These are phyloP conservation scores for Blepharisma japonicum DNA, from an alignment of 73 alveolate species.

Conservation along the genomic window DNA sequence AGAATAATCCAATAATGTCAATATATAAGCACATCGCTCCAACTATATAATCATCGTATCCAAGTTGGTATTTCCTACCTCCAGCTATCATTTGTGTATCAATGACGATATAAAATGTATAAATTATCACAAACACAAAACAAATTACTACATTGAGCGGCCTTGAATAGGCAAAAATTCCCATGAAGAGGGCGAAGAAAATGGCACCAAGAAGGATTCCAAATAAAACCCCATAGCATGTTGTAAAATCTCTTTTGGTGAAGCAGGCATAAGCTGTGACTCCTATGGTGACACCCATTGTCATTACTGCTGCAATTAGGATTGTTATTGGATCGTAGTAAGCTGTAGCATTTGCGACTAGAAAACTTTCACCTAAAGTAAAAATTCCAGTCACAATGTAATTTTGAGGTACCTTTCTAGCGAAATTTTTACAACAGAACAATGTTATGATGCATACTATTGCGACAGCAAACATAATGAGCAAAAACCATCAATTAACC, in stretches of 20 bases:
- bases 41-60: slow-evolving; percentile 49
- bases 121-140: slow-evolving; percentile 44
- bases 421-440: slow-evolving; percentile 40
- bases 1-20: slow-evolving; percentile 43
- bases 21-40: slow-evolving; percentile 46
- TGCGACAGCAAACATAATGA: not conserved
- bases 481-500: not conserved
- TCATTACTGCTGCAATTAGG: slow-evolving; percentile 42
- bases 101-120: slow-evolving; percentile 46
- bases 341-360: slow-evolving; percentile 48
- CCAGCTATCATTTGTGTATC: slow-evolving; percentile 58
- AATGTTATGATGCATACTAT: slow-evolving; percentile 33
- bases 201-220: slow-evolving; percentile 44
- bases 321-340: slow-evolving; percentile 32
- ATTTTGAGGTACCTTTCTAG: slow-evolving; percentile 56
- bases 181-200: slow-evolving; percentile 6
- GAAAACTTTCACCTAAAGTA: slow-evolving; percentile 54
- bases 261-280: slow-evolving; percentile 47
- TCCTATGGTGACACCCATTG: slow-evolving; percentile 34
- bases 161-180: not conserved
- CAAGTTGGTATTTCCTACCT: slow-evolving; percentile 30
- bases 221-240: slow-evolving; percentile 31
- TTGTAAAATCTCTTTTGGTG: slow-evolving; percentile 39
- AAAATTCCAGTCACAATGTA: slow-evolving; percentile 39
- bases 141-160: slow-evolving; percentile 35